phyloP scores from a whole-genome alignment of 2,329 filamentous ascomycete species.

The Thielaviopsis populi region DNA sequence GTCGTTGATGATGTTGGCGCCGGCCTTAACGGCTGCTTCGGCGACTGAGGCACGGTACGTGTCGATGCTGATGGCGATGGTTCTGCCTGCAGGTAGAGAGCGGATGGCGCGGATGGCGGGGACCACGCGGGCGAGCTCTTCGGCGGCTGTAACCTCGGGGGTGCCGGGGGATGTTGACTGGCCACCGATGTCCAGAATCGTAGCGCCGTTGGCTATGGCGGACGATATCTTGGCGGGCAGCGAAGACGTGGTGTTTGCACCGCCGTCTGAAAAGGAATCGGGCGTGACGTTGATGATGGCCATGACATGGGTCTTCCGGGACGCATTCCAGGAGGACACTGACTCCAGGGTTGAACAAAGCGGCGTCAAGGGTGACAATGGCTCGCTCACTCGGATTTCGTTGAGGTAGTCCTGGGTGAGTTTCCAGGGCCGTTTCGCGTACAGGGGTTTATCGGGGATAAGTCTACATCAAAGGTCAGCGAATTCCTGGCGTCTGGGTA shows the following conservation, averaged over 20 bases:
- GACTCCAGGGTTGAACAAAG: constrained; percentile 31
- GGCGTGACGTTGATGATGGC: constrained; percentile 88
- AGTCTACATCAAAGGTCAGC: constrained; percentile 28
- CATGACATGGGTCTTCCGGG: constrained; percentile 66
- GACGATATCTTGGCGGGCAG: constrained; percentile 46
- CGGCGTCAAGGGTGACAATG: constrained; percentile 45
- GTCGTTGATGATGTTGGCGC: constrained; percentile 90
- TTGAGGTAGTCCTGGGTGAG: constrained; percentile 46
- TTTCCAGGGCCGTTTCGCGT: constrained; percentile 42
- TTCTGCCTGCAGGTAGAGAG: constrained; percentile 42
- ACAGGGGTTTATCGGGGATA: constrained; percentile 38
- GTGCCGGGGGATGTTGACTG: constrained; percentile 79
- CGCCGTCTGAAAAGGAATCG: constrained; percentile 93
- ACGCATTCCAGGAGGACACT: constrained; percentile 42
- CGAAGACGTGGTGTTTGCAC: constrained; percentile 47
- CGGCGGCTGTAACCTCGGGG: constrained; percentile 48
- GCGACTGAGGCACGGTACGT: constrained; percentile 83
- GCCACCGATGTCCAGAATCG: constrained; percentile 82
- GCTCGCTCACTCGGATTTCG: constrained; percentile 36
- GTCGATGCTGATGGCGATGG: constrained; percentile 72
- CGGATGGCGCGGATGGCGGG: constrained; percentile 66
- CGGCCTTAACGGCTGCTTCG: constrained; percentile 55
- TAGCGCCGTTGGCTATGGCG: constrained; percentile 56
- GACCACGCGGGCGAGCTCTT: constrained; percentile 65
- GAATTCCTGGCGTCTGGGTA: not conserved